Conservation (phyloP, 78 protist species). For the Emiliania huxleyi region DNA sequence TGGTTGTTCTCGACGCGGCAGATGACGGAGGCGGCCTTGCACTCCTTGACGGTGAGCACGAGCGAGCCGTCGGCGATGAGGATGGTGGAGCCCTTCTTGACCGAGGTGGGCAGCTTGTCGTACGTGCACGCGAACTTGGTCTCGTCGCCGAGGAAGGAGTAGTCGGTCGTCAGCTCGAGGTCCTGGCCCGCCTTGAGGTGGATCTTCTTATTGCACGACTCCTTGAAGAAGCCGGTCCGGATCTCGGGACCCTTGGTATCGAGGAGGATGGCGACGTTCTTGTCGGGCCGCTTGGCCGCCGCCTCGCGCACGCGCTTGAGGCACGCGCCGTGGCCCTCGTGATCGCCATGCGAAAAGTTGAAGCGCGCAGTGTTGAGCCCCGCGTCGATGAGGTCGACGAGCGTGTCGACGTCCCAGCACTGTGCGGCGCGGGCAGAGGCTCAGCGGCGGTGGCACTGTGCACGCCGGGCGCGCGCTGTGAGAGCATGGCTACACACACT, state of each 20-base stretch:
- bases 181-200: background rate
- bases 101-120: background rate
- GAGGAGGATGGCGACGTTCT: conserved; percentile 45
- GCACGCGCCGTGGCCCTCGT: conserved; percentile 50
- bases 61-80: conserved; percentile 71
- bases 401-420: background rate
- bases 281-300: background rate
- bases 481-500: background rate
- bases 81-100: conserved; percentile 22
- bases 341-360: conserved; percentile 79
- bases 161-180: background rate
- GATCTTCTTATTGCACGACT: background rate
- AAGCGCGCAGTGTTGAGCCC: conserved; percentile 79
- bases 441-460: too few species aligned
- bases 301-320: conserved; percentile 33
- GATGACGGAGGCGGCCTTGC: background rate
- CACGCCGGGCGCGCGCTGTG: background rate
- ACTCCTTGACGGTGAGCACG: background rate
- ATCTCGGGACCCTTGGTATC: conserved; percentile 78
- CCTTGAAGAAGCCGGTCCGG: conserved; percentile 58
- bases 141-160: background rate
- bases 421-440: background rate
- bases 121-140: background rate
- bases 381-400: conserved; percentile 25
- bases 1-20: background rate